These are phyloP conservation scores for Aspergillus sojae DNA, from an alignment of 2,329 filamentous ascomycete species.

Conservation along the genomic window DNA sequence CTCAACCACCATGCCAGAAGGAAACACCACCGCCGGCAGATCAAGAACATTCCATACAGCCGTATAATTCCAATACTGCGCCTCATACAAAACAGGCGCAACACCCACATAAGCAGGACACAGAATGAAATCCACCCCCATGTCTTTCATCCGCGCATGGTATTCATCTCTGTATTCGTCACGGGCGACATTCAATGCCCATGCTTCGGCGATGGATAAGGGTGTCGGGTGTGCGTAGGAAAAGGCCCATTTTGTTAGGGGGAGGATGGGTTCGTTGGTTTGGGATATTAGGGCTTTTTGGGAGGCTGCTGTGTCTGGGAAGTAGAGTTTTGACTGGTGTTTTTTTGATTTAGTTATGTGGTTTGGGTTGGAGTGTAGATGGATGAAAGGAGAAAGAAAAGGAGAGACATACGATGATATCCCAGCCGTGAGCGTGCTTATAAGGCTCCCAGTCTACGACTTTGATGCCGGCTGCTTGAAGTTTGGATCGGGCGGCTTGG, in stretches of 20 bases:
- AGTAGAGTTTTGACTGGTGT: constrained; percentile 48
- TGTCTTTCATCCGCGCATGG: constrained; percentile 31
- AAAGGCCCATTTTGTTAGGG: constrained; percentile 47
- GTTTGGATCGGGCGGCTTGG: constrained; percentile 26
- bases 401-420: constrained; percentile 33
- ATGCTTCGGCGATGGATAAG: constrained; percentile 32
- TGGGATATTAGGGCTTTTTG: constrained; percentile 36
- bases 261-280: constrained; percentile 49
- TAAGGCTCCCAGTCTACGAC: constrained; percentile 42
- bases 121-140: constrained; percentile 36
- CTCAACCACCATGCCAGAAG: constrained; percentile 32
- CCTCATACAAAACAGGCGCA: constrained; percentile 34
- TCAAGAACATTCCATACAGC: constrained; percentile 39
- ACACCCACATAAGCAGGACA: constrained; percentile 31
- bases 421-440: constrained; percentile 36
- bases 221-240: constrained; percentile 24
- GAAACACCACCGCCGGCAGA: constrained; percentile 32
- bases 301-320: constrained; percentile 46
- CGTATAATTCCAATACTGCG: constrained; percentile 41
- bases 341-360: constrained; percentile 17
- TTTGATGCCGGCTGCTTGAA: constrained; percentile 50
- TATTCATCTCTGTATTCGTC: constrained; percentile 36
- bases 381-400: no score
- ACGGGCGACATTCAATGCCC: constrained; percentile 30
- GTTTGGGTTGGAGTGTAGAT: no score